A percentile compares a stretch with the other conserved stretches of the same genome.
Conservation (phyloP, 192 early-diverging fungal species). For the Coemansia sp. region DNA sequence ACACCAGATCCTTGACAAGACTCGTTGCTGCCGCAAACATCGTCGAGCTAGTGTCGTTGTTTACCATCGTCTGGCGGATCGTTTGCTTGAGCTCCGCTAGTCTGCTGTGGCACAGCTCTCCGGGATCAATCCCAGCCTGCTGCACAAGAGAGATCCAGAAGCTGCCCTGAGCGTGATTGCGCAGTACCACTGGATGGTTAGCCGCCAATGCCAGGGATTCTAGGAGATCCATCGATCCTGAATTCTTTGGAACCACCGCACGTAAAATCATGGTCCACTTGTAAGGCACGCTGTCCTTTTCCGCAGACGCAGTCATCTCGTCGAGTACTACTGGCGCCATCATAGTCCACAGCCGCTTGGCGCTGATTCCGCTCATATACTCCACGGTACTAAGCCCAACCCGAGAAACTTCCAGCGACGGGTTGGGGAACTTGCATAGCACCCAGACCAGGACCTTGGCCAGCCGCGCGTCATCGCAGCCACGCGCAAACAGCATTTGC, state of each 20-base stretch:
- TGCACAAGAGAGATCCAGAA: constrained; percentile 87
- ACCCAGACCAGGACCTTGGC: constrained; percentile 32
- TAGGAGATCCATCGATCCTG: constrained; percentile 28
- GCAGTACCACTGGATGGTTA: constrained; percentile 26
- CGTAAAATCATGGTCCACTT: constrained; percentile 35
- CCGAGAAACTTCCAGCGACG: constrained; percentile 14
- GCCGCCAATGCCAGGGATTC: constrained; percentile 61
- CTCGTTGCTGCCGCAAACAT: constrained; percentile 15
- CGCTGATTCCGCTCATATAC: constrained; percentile 23
- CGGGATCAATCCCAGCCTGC: constrained; percentile 71
- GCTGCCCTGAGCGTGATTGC: constrained; percentile 62
- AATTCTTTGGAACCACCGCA: constrained; percentile 6
- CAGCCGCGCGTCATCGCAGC: constrained; percentile 32
- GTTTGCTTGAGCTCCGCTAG: constrained; percentile 51
- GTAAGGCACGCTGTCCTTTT: neutral
- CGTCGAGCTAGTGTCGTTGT: constrained; percentile 26
- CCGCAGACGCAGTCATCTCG: constrained; percentile 19
- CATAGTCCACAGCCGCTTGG: constrained; percentile 28
- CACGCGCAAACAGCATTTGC: constrained; percentile 39
- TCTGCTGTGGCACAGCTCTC: constrained; percentile 59
- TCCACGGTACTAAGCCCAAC: constrained; percentile 5
- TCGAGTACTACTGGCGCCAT: constrained; percentile 16
- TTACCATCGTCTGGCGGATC: constrained; percentile 48
- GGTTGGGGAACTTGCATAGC: constrained; percentile 42
- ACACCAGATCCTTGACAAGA: constrained; percentile 34